Evolutionary conservation across 2,329 filamentous ascomycete species (phyloP), one percentile per base, ranked within the genome.

Genomic region (Colletotrichum lini): DNA sequence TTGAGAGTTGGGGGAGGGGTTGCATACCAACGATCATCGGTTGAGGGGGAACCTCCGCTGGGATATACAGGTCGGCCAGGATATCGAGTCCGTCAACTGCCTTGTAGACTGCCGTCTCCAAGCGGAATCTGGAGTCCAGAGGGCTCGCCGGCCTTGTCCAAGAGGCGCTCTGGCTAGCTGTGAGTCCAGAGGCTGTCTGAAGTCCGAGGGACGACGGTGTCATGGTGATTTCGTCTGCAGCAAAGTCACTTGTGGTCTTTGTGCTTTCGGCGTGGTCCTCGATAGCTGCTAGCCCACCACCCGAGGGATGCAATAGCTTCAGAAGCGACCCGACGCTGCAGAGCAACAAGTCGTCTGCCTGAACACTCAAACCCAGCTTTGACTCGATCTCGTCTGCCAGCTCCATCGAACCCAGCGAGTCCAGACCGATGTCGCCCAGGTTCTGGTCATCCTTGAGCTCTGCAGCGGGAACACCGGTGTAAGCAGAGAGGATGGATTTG

Each of bases 401-500:
- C 40, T 76, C 74, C 42, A 75, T 74, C 0, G 74, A 70, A 1
- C 74, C 73, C 4, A 76, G 38, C 3, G 74, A 75, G 49, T 76
- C 74, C 8, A 76, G 9, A 12, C 74, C 74, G 59, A 76, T 67
- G 54, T 61, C 70, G 5, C 65, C 57, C 15, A 76, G 68, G 38
- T 53, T 67, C 9, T 71, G 62, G 13, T 73, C 67, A 13, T 75
- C 53, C 26, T 69, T 30, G 30, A 76, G 72, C 3, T 74, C 74
- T 2, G 73, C 60, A 8, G 68, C 68, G 10, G 66, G 54, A 12
- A 75, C 47, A 15, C 74, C 74, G 10, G 74, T 74, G 50, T 72
- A 74, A 30, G 71, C 66, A 5, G 70, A 65, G 18, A 75, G 64
- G 1, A 75, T 42, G 0, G 56, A 61, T 23, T 66, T 64, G 44